These are phyloP conservation scores for Mycena indigotica DNA, from an alignment of 768 basidiomycete species.

Conservation along the genomic window DNA sequence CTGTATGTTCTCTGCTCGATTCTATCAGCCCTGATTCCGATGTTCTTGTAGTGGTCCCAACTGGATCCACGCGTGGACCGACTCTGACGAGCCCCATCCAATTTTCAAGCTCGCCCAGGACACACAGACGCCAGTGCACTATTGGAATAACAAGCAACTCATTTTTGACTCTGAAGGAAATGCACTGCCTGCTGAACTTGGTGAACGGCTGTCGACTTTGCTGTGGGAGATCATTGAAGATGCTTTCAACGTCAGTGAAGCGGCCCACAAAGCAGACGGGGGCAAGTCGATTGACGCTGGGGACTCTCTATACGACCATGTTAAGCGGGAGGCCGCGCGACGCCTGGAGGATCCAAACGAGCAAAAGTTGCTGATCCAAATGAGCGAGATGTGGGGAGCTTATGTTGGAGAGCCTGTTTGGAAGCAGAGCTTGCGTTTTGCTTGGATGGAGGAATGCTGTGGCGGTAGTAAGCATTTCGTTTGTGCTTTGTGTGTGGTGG, in stretches of 20 bases:
- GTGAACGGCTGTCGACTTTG: conserved; percentile 21
- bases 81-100: conserved; percentile 23
- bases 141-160: conserved; percentile 24
- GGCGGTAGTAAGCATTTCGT: conserved; percentile 19
- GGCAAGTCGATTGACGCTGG: conserved; percentile 16
- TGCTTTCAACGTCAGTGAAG: conserved; percentile 20
- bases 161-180: conserved; percentile 18
- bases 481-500: neutral
- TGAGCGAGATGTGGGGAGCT: conserved; percentile 26
- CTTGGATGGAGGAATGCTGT: conserved; percentile 28
- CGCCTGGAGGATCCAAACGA: conserved; percentile 18
- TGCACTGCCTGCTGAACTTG: conserved; percentile 10
- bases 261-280: conserved; percentile 13
- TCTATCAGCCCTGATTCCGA: neutral
- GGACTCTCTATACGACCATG: conserved; percentile 20
- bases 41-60: conserved; percentile 19
- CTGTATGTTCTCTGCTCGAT: conserved; percentile 11
- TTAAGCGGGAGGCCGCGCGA: conserved; percentile 15
- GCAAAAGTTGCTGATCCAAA: conserved; percentile 17
- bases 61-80: conserved; percentile 23
- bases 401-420: conserved; percentile 26
- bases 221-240: conserved; percentile 25
- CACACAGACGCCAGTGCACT: conserved; percentile 23
- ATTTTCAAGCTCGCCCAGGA: conserved; percentile 23
- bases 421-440: conserved; percentile 25